Conservation (phyloP, 73 alveolate genomes). For the Tetrahymena thermophila region DNA sequence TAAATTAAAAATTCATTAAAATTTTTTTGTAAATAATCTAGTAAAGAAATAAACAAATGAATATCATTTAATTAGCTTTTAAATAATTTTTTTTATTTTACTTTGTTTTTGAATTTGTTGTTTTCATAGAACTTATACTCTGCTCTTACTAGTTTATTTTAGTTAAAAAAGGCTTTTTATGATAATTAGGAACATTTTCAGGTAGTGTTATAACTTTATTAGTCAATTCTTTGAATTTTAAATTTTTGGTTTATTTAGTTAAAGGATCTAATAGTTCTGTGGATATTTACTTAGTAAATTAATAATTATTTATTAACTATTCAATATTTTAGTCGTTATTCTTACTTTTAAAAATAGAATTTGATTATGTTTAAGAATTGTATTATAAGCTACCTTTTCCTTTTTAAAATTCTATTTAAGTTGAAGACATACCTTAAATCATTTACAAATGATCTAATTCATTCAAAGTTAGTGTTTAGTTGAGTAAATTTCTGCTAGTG, state of each 20-base stretch:
- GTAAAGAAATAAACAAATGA: no score
- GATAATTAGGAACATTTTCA: background rate
- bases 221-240: background rate
- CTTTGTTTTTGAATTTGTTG: background rate
- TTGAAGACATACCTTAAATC: background rate
- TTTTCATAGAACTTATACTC: background rate
- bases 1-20: no score
- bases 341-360: background rate
- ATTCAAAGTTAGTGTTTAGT: background rate
- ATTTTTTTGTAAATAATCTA: no score
- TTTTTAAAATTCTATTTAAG: background rate
- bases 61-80: no score
- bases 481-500: background rate
- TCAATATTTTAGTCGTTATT: background rate
- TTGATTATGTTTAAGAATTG: background rate
- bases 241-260: no score
- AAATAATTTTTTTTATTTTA: no score
- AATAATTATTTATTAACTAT: background rate
- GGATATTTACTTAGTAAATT: background rate
- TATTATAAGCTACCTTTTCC: background rate
- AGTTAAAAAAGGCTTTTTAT: background rate
- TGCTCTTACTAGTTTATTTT: background rate
- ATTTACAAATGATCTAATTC: background rate
- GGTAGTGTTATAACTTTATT: no score
- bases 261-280: background rate